Evolutionary conservation across 1,284 basidiomycete genomes (phyloP), one percentile per base, ranked within the genome.

Genomic region (Ceratobasidium sp.): DNA sequence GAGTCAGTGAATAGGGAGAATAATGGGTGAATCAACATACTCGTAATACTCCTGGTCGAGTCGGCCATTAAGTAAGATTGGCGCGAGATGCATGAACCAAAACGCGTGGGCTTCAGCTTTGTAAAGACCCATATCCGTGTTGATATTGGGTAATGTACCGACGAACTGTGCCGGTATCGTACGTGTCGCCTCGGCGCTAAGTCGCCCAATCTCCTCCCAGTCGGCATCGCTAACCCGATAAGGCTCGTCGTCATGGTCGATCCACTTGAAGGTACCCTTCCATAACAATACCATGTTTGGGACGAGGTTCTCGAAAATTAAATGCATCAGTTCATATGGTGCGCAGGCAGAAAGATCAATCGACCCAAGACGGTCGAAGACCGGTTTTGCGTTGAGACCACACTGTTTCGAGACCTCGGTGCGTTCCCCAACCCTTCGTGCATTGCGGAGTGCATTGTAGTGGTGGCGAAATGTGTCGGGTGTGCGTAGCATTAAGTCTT

Each of bases 301-400:
- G 14, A 76, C 51, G 0, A 77, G 59, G 39, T 77, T 77, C 39
- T 77, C 75, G n/a, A 74, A 76, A 19, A 77, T 37, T 1, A 74
- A 49, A 54, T 77, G 76, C 76, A 77, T 77, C 22, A 76, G 62
- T n/a, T 77, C 76, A 22, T 72, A 75, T 1, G 76, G 76, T n/a
- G 74, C 76, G 5, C 66, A 71, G 24, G 39, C 29, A 0, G 76
- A 31, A 27, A 75, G 69, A 19, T 66, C 24, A 22, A 77, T 37
- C 1, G 63, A 61, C 3, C 27, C 27, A 3, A 51, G 22, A 5
- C 11, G 1, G 1, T 22, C 22, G 22, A 51, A 3, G 6, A 51
- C 1, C 49, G 22, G 49, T 11, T 13, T 22, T 8, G 22, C 49
- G 22, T 51, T 51, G 49, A 51, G 9, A 27, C 49, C 49, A 24